These are phyloP conservation scores for Thalassiosira mediterranea DNA, from an alignment of 352 stramenopile genomes.

Conservation along the genomic window DNA sequence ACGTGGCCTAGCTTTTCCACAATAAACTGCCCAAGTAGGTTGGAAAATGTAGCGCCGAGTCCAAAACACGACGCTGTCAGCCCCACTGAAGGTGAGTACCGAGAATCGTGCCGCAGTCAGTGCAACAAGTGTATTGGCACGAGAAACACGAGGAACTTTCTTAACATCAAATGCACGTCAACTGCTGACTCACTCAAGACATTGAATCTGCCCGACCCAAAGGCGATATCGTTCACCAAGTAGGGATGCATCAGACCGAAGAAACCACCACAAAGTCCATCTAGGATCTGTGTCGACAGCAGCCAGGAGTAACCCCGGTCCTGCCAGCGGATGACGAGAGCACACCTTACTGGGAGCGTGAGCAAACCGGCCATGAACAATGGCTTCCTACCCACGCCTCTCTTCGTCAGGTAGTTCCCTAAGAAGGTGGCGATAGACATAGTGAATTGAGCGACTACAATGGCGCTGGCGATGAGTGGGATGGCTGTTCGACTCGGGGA, in stretches of 20 bases:
- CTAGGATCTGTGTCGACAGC: constrained; percentile 80
- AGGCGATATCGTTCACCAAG: constrained; percentile 83
- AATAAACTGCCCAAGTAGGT: constrained; percentile 74
- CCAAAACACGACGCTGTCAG: constrained; percentile 78
- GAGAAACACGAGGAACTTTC: constrained; percentile 28
- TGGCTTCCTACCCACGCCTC: constrained; percentile 67
- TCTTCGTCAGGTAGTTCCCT: constrained; percentile 62
- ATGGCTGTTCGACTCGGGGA: constrained; percentile 66
- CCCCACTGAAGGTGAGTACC: constrained; percentile 64
- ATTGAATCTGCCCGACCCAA: constrained; percentile 81
- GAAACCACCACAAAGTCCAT: constrained; percentile 75
- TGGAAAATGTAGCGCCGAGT: constrained; percentile 75
- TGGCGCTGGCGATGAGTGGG: constrained; percentile 76
- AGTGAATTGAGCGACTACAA: constrained; percentile 75
- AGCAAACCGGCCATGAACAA: constrained; percentile 69
- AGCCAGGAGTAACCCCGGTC: constrained; percentile 64
- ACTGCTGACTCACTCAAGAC: constrained; percentile 77
- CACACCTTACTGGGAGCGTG: constrained; percentile 73
- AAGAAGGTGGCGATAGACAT: constrained; percentile 72
- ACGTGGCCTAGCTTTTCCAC: constrained; percentile 77
- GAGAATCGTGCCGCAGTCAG: neutral
- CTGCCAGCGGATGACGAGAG: constrained; percentile 77
- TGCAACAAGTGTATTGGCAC: neutral
- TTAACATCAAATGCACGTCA: neutral
- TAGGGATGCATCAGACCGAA: constrained; percentile 78